Percentiles rank a stretch among this genome's conserved stretches.
phyloP scores from a whole-genome alignment of 805 yeast genomes.

The Wickerhamiella galacta region DNA sequence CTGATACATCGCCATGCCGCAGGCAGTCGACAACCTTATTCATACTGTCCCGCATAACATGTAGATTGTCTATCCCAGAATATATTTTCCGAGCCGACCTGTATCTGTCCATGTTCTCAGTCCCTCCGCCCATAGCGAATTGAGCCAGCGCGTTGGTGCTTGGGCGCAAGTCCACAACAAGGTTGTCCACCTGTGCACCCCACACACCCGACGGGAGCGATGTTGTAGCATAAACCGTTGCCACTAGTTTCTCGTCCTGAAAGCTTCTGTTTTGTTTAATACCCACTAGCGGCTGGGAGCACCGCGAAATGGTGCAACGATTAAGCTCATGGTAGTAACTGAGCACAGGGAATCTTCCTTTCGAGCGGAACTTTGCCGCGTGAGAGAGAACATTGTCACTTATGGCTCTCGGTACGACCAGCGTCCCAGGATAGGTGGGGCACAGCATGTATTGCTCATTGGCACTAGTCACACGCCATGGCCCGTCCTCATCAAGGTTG shows the following conservation, averaged over 20 bases:
- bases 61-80: constrained; percentile 86
- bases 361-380: constrained; percentile 75
- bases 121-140: constrained; percentile 94
- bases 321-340: constrained; percentile 55
- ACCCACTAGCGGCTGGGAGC: constrained; percentile 89
- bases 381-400: constrained; percentile 72
- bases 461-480: constrained; percentile 57
- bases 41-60: constrained; percentile 80
- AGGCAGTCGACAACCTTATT: constrained; percentile 44
- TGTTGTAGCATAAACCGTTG: constrained; percentile 55
- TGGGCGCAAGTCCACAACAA: constrained; percentile 86
- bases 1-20: constrained; percentile 48
- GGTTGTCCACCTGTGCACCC: constrained; percentile 31
- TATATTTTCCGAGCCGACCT: constrained; percentile 53
- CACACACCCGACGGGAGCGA: constrained; percentile 17
- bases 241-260: constrained; percentile 75
- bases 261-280: constrained; percentile 70
- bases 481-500: constrained; percentile 19
- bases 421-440: constrained; percentile 51
- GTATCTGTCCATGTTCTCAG: constrained; percentile 83
- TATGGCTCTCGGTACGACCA: constrained; percentile 59
- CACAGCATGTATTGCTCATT: constrained; percentile 44
- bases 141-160: constrained; percentile 92
- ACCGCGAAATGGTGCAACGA: constrained; percentile 60
- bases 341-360: constrained; percentile 66